Conservation (phyloP, 2,329 filamentous ascomycete species). For the Didymosphaeria variabile region DNA sequence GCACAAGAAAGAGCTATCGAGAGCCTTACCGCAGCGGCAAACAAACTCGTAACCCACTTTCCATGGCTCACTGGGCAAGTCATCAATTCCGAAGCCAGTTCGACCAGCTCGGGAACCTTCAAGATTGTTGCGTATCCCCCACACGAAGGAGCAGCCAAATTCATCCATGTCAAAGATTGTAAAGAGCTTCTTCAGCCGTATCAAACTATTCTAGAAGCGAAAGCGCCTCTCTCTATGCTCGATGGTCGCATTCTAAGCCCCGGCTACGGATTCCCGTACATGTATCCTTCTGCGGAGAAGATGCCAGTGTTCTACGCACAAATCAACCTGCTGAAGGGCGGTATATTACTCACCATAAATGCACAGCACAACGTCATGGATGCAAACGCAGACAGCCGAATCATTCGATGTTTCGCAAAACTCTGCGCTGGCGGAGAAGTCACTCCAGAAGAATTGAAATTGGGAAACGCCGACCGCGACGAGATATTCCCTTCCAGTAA, state of each 20-base stretch:
- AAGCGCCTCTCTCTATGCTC: conserved; percentile 2
- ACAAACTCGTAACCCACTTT: conserved; percentile 5
- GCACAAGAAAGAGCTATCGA: conserved; percentile 4
- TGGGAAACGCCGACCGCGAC: not conserved
- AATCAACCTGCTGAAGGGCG: conserved; percentile 1
- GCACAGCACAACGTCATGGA: conserved; percentile 6
- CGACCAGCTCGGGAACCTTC: conserved; percentile 7
- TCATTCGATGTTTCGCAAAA: not conserved
- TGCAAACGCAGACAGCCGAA: conserved; percentile 8
- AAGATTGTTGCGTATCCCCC: not conserved
- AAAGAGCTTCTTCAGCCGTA: conserved; percentile 1
- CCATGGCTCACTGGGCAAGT: conserved; percentile 7
- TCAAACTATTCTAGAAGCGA: conserved; percentile 1
- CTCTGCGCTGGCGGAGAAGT: conserved; percentile 4
- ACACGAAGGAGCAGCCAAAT: conserved; percentile 2
- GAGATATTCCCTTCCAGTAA: not conserved
- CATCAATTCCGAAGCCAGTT: not conserved
- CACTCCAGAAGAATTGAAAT: not conserved
- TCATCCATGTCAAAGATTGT: conserved; percentile 7
- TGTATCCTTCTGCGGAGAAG: conserved; percentile 4
- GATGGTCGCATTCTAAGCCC: conserved; percentile 6
- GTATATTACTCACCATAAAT: not conserved
- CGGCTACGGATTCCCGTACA: conserved; percentile 7
- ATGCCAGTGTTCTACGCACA: conserved; percentile 4
- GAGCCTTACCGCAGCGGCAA: conserved; percentile 1